Percentiles rank a stretch among this genome's conserved stretches.
Evolutionary conservation across 2,329 filamentous ascomycete genomes (phyloP).

Genomic region (Botrytis byssoidea): DNA sequence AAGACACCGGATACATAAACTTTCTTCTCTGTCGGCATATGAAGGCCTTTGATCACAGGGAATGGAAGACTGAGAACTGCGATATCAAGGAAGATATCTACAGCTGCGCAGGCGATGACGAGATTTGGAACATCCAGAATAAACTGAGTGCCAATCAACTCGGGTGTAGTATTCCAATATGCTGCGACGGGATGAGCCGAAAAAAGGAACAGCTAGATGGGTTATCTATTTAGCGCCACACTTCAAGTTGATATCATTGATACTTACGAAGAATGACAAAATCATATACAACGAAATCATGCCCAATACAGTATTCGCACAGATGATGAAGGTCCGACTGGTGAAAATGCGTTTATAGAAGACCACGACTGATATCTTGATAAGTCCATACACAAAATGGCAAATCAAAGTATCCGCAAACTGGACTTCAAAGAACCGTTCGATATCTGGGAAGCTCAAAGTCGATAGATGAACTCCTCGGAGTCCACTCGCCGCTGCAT

Average conservation of each 20-base stretch:
- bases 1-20: constrained; percentile 6
- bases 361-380: constrained; percentile 14
- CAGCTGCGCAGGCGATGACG: constrained; percentile 9
- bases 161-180: constrained; percentile 5
- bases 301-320: constrained; percentile 5
- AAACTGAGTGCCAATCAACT: constrained; percentile 3
- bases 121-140: constrained; percentile 1
- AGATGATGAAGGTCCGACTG: neutral
- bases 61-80: constrained; percentile 3
- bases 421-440: constrained; percentile 5
- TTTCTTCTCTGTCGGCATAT: constrained; percentile 11
- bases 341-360: constrained; percentile 18
- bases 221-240: neutral
- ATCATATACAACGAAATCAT: constrained; percentile 16
- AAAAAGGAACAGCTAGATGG: constrained; percentile 2
- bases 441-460: neutral
- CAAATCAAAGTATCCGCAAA: constrained; percentile 16
- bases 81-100: constrained; percentile 14
- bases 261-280: constrained; percentile 10
- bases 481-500: constrained; percentile 13
- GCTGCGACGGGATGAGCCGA: neutral
- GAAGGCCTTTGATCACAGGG: constrained; percentile 4
- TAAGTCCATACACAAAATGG: constrained; percentile 16
- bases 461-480: constrained; percentile 10
- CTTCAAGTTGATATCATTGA: neutral